Evolutionary conservation across 1,139 yeast genomes (phyloP).

Genomic region (Spencermartinsiella ligniputridi): DNA sequence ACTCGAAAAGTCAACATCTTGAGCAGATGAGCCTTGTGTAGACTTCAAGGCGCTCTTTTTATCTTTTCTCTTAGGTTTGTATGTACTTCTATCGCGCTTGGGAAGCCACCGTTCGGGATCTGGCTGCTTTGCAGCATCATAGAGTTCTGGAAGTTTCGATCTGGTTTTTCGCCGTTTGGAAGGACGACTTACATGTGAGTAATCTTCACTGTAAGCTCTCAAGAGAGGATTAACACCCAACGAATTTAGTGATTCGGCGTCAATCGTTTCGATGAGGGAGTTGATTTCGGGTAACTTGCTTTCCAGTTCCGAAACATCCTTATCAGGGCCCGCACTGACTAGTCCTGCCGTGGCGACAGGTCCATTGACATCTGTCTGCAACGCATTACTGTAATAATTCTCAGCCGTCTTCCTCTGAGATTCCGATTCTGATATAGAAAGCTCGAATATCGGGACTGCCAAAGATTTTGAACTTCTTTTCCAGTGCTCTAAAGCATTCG

Average conservation of each 20-base stretch:
- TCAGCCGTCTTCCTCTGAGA: conserved; percentile 14
- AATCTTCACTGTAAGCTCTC: conserved; percentile 19
- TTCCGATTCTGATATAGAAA: conserved; percentile 14
- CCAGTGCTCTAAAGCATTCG: conserved; percentile 24
- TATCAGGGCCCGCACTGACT: conserved; percentile 19
- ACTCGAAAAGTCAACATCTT: conserved; percentile 32
- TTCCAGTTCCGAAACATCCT: conserved; percentile 8
- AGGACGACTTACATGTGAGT: conserved; percentile 14
- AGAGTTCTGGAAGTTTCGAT: conserved; percentile 38
- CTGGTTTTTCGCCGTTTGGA: conserved; percentile 38
- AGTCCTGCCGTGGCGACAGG: conserved; percentile 18
- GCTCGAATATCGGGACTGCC: conserved; percentile 13
- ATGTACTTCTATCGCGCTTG: conserved; percentile 74
- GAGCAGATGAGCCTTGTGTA: conserved; percentile 71
- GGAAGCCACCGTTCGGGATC: conserved; percentile 91
- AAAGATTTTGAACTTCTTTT: not conserved
- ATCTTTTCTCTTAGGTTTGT: conserved; percentile 60
- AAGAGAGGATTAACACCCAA: conserved; percentile 40
- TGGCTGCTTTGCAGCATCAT: conserved; percentile 38
- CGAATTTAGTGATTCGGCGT: conserved; percentile 38
- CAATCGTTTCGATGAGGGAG: conserved; percentile 40
- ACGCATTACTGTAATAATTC: conserved; percentile 10
- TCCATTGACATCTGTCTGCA: conserved; percentile 2
- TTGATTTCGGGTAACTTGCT: conserved; percentile 17
- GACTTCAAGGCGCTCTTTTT: conserved; percentile 39